Evolutionary conservation across 1,284 basidiomycete genomes (phyloP), one percentile per base, ranked within the genome.

Genomic region (Trichosporon inkin): DNA sequence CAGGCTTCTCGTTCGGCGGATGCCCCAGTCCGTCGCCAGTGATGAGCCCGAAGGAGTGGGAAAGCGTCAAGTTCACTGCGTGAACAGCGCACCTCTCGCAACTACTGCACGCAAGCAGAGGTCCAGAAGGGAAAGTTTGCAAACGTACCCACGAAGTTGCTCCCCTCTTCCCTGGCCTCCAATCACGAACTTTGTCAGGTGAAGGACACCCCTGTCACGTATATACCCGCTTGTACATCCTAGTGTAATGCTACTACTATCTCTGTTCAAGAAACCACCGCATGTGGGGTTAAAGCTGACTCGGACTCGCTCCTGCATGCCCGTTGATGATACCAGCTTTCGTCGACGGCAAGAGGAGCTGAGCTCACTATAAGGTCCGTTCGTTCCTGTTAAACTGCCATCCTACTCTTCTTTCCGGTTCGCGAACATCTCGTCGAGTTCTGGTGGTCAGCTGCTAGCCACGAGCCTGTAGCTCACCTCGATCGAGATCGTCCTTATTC

Each of bases 291-390:
- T 24, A 3, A 11, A 6, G 6, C 10, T 6, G 13, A 22, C 7
- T 13, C 41, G 22, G 4, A 10, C 82, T 37, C 80, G 78, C 56
- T 80, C 80, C 49, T 83, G 60, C 68, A 66, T 14, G 62, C 58
- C 41, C 20, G 20, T 32, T 49, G 6, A 41, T 6, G 41, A 10
- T 16, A 24, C 41, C 10, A 32, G 28, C 4, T 32, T 4, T n/a
- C n/a, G n/a, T n/a, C n/a, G n/a, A n/a, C n/a, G n/a, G n/a, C n/a
- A n/a, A n/a, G n/a, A n/a, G n/a, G n/a, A n/a, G n/a, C n/a, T n/a
- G n/a, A n/a, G n/a, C n/a, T n/a, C n/a, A n/a, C n/a, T n/a, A n/a
- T n/a, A n/a, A n/a, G n/a, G n/a, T n/a, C n/a, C n/a, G n/a, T n/a
- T n/a, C n/a, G n/a, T n/a, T n/a, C n/a, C n/a, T n/a, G n/a, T n/a